A percentile compares a stretch with the other conserved stretches of the same genome.
Conservation (phyloP, 2,329 filamentous ascomycete species). For the Gyromitra esculenta region DNA sequence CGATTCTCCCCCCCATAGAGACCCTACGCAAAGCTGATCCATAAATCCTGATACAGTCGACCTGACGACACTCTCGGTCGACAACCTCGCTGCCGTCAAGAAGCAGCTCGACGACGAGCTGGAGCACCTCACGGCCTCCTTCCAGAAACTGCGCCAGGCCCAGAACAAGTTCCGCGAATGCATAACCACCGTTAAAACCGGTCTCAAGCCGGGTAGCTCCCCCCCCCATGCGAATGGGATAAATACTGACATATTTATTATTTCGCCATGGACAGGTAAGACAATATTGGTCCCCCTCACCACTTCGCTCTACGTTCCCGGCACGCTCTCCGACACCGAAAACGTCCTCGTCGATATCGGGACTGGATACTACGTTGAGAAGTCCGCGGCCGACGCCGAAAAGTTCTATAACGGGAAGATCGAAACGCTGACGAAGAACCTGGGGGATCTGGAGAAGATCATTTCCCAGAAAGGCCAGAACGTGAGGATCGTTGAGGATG, state of each 20-base stretch:
- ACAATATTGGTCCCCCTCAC: constrained; percentile 90
- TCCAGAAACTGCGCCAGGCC: constrained; percentile 86
- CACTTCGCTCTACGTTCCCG: constrained; percentile 92
- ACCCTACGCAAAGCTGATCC: constrained; percentile 6
- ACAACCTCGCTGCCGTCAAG: constrained; percentile 90
- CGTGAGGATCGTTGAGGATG: constrained; percentile 86
- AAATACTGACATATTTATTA: not conserved
- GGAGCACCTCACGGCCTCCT: constrained; percentile 89
- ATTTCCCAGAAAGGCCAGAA: constrained; percentile 82
- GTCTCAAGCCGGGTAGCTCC: constrained; percentile 61
- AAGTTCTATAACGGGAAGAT: constrained; percentile 76
- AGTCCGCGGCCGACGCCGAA: constrained; percentile 70
- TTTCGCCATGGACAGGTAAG: constrained; percentile 63
- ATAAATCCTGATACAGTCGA: constrained; percentile 65
- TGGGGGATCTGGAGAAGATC: constrained; percentile 75
- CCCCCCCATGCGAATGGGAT: not conserved
- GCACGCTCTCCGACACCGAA: constrained; percentile 76
- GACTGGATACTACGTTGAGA: constrained; percentile 94
- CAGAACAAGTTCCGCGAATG: constrained; percentile 94
- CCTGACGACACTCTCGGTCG: constrained; percentile 79
- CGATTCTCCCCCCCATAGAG: not conserved
- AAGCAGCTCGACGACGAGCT: constrained; percentile 96
- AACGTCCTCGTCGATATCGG: constrained; percentile 90
- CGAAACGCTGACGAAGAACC: constrained; percentile 71
- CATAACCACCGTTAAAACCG: constrained; percentile 75